Percentiles rank a stretch among this genome's conserved stretches.
phyloP scores from a whole-genome alignment of 352 stramenopile genomes.

The Phytophthora melonis region DNA sequence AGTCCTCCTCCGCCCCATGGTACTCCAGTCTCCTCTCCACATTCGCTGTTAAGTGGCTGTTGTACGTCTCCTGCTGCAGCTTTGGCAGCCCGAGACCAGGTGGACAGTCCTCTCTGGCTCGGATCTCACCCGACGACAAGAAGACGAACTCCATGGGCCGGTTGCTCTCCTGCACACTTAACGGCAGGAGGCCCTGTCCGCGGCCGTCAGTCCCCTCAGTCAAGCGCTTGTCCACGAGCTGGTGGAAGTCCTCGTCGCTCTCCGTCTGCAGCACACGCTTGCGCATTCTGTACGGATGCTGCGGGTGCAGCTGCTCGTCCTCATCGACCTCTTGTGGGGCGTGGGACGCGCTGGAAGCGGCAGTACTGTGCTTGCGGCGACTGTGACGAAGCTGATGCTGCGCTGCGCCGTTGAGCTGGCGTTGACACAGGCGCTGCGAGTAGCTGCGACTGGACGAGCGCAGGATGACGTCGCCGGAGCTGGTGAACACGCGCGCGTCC shows the following conservation, averaged over 20 bases:
- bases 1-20: background rate
- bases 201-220: background rate
- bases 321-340: conserved; percentile 3
- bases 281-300: conserved; percentile 53
- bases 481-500: conserved; percentile 71
- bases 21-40: conserved; percentile 14
- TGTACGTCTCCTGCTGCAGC: conserved; percentile 13
- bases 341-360: background rate
- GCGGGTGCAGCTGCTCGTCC: conserved; percentile 45
- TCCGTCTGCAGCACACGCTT: conserved; percentile 28
- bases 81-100: conserved; percentile 50
- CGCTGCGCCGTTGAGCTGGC: too few species aligned
- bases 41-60: background rate
- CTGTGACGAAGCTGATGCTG: background rate
- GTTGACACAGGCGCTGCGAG: conserved; percentile 7
- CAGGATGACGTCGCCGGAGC: conserved; percentile 70
- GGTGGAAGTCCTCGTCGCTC: background rate
- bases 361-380: background rate
- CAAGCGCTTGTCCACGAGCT: background rate
- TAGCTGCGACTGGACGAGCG: background rate
- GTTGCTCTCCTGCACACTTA: background rate
- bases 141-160: conserved; percentile 72
- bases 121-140: conserved; percentile 70
- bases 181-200: background rate
- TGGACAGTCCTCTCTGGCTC: conserved; percentile 62